phyloP scores from a whole-genome alignment of 305 asterid species.

The Lippia alba region DNA sequence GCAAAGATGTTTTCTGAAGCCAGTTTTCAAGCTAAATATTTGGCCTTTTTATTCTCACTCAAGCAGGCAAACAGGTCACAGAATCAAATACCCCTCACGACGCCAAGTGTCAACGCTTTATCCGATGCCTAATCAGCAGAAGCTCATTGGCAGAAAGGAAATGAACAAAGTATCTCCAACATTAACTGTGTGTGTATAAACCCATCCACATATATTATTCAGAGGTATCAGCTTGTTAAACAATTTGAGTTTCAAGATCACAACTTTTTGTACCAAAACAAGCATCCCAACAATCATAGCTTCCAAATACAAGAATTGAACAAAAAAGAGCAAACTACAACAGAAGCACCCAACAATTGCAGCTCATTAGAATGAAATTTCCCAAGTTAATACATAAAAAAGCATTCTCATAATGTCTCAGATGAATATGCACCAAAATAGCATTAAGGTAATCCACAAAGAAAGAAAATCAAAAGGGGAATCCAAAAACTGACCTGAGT shows the following conservation, averaged over 20 bases:
- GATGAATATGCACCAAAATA: constrained; percentile 12
- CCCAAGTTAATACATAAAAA: neutral
- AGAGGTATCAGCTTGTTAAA: neutral
- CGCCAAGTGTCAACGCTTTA: constrained; percentile 21
- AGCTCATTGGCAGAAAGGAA: constrained; percentile 21
- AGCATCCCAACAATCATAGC: neutral
- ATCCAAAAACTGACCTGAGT: constrained; percentile 74
- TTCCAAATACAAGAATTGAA: constrained; percentile 1
- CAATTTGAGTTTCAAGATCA: neutral
- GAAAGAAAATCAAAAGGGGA: neutral
- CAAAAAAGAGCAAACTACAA: neutral
- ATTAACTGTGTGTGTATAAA: neutral
- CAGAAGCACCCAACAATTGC: neutral
- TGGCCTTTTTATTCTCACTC: constrained; percentile 7
- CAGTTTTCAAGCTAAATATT: neutral
- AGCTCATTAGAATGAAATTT: neutral
- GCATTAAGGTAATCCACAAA: constrained; percentile 11
- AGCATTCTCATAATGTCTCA: constrained; percentile 11
- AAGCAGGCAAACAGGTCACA: neutral
- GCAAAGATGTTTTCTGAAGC: constrained; percentile 11
- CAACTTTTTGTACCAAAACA: constrained; percentile 1
- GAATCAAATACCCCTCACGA: neutral
- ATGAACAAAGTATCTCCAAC: constrained; percentile 7
- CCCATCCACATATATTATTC: neutral
- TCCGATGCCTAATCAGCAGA: neutral